Evolutionary conservation across 164 flowering plant genomes (phyloP).

Genomic region (Magnolia changhungtana): DNA sequence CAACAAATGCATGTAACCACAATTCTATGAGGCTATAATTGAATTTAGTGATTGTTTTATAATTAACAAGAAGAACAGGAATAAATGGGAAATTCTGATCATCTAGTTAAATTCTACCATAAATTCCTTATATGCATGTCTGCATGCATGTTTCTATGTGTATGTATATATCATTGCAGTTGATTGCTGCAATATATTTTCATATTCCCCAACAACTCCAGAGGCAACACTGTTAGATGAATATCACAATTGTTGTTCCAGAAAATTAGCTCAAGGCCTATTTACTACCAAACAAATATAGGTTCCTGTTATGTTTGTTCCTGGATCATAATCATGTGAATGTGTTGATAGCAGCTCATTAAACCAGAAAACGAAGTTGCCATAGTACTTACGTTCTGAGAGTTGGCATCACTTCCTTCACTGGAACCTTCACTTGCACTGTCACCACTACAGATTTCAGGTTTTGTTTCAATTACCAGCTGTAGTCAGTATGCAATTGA

Average conservation of each 20-base stretch:
- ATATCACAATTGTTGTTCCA: not conserved
- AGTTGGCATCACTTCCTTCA: conserved; percentile 94
- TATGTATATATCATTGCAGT: not conserved
- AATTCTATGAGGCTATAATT: too few relatives aligned
- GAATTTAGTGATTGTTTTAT: too few relatives aligned
- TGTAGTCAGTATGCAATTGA: conserved; percentile 5
- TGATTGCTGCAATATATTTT: not conserved
- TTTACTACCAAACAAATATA: too few relatives aligned
- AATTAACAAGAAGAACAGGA: not conserved
- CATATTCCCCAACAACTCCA: not conserved
- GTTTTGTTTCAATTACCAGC: conserved; percentile 13
- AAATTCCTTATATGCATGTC: not conserved
- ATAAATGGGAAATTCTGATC: not conserved
- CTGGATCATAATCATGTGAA: not conserved
- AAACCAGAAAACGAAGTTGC: conserved; percentile 3
- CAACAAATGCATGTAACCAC: too few relatives aligned
- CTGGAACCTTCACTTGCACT: conserved; percentile 92
- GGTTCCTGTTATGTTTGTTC: not conserved
- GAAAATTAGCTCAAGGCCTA: not conserved
- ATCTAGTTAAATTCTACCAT: not conserved
- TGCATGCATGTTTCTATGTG: not conserved
- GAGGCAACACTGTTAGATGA: not conserved
- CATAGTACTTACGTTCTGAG: conserved; percentile 71
- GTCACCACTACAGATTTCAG: conserved; percentile 66
- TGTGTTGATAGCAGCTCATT: not conserved